Evolutionary conservation across 345 rosid genomes (phyloP), one percentile per base, ranked within the genome.

Genomic region (Sonneratia caseolaris): DNA sequence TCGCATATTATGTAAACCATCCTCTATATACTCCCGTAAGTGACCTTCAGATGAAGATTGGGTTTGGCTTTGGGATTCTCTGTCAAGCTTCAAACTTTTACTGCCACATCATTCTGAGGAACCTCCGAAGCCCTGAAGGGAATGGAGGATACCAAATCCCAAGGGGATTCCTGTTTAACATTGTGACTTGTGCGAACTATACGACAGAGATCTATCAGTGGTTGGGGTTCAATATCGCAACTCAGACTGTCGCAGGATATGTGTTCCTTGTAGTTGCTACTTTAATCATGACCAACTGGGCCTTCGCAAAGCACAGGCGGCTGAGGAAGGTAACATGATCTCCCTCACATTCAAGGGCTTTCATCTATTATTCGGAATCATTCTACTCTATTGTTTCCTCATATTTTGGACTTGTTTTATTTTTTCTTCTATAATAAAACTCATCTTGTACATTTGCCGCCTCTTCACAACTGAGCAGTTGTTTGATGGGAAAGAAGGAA

Each of bases 151-250:
- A 95, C 76, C 99, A 95, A 77, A 92, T 95, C 66, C 99, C 99
- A 8, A 76, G 51, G 3, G 99, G 98, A 16, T 95, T 95, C 87
- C 84, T 95, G 79, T 95, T 95, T 80, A 91, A 95, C 77, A 83
- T 92, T 21, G 98, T 95, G 76, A 92, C 99, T 0, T 95, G 98
- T 61, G 98, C 98, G n/a, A 95, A 95, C 74, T 95, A 95, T 84
- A 89, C 96, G 0, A 95, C 98, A 0, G 99, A 95, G 83, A 92
- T 92, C 66, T 95, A 95, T 78, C 99, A 95, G 77, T 95, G 98
- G 99, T 51, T 95, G 75, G 99, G 98, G 62, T 95, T 92, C 91
- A 95, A 95, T 68, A 84, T 90, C 35, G 99, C 99, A 0, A 95
- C 97, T 1, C 99, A 95, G 86, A 95, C 97, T 15, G 56, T 89